These are phyloP conservation scores for Dysphania ambrosioides DNA, from an alignment of 148 eudicot genomes.

Conservation along the genomic window DNA sequence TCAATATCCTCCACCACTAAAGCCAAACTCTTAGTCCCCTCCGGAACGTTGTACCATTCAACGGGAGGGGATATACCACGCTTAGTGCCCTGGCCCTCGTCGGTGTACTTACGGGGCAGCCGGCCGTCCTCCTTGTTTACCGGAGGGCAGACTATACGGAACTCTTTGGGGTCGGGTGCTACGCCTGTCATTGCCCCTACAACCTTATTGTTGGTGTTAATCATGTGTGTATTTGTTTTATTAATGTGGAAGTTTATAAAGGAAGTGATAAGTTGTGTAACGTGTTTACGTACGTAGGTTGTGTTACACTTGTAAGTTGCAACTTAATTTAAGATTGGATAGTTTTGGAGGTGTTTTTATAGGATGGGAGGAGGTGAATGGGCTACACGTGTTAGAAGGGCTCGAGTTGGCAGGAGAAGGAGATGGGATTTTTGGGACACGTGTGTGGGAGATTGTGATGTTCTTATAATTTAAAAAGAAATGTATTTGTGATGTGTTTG, in stretches of 20 bases:
- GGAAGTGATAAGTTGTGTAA: not conserved
- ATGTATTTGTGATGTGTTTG: not conserved
- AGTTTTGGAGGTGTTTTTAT: not conserved
- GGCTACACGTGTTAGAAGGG: slow-evolving; percentile 17
- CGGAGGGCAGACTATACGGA: slow-evolving; percentile 47
- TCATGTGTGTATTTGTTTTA: not conserved
- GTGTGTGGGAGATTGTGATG: not conserved
- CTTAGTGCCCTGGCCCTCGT: slow-evolving; percentile 54
- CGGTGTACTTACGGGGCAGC: slow-evolving; percentile 54
- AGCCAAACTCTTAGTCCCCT: slow-evolving; percentile 53
- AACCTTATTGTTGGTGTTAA: not conserved
- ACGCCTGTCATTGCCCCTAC: not conserved
- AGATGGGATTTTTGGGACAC: not conserved
- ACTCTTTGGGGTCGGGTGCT: slow-evolving; percentile 31
- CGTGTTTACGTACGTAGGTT: not conserved
- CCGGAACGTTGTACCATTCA: slow-evolving; percentile 70
- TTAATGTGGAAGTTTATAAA: not conserved
- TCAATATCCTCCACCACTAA: slow-evolving; percentile 71
- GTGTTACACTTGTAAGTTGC: not conserved
- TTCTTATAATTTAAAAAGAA: not conserved
- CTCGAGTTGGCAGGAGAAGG: slow-evolving; percentile 16
- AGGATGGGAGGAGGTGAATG: not conserved
- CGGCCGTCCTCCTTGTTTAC: slow-evolving; percentile 40
- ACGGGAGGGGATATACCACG: slow-evolving; percentile 49
- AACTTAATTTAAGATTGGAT: not conserved